phyloP scores from a whole-genome alignment of 495 filamentous ascomycete genomes.

The Schizothecium vesticola region DNA sequence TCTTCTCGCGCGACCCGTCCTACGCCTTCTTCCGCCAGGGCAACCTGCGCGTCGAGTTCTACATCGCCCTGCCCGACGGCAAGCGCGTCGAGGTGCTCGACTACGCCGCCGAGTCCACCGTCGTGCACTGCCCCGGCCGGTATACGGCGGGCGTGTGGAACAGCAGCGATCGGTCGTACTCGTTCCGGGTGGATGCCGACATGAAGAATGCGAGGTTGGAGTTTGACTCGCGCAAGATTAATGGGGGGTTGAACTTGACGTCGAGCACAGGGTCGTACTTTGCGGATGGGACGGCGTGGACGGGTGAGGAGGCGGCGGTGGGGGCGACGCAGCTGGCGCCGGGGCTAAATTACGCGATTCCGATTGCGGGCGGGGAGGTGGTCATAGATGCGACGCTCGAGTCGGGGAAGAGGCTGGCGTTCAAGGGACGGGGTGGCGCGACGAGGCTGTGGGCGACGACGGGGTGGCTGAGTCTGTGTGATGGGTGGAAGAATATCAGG shows the following conservation, averaged over 20 bases:
- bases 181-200: not conserved
- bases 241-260: not conserved
- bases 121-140: not conserved
- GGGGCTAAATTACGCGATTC: not conserved
- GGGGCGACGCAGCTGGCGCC: not conserved
- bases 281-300: not conserved
- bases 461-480: not conserved
- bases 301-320: not conserved
- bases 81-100: conserved; percentile 3
- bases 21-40: conserved; percentile 10
- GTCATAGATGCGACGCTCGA: not conserved
- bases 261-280: not conserved
- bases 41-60: conserved; percentile 10
- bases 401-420: not conserved
- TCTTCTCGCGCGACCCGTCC: conserved; percentile 6
- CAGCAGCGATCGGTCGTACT: not conserved
- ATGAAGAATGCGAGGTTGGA: not conserved
- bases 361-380: not conserved
- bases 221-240: not conserved
- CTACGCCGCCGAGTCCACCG: not conserved
- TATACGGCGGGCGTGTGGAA: not conserved
- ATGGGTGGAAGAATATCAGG: not conserved
- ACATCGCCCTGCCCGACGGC: conserved; percentile 6
- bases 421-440: not conserved
- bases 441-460: not conserved